Base-by-base conservation (phyloP, 1,284 basidiomycete genomes). In the Mycosarcoma maydis region DNA sequence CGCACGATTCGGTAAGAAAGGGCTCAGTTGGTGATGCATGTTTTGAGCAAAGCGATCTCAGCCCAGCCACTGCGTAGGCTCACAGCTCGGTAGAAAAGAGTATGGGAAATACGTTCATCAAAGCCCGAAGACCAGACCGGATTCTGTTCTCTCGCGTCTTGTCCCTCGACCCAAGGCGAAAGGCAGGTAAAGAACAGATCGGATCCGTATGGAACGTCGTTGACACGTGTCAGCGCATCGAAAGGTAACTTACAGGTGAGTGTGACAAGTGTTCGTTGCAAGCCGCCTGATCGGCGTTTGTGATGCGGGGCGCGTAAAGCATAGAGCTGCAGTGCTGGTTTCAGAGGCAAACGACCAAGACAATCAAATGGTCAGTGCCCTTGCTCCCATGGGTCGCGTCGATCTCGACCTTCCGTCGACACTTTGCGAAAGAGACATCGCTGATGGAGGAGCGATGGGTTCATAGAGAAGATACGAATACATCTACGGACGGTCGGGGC, bases 21-120 rank as follows among this genome's bases (percentile, higher is more conserved):
- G 67, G 67, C 67, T 70, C 67, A 70, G 67, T 70, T 70, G 67
- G 67, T 70, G 67, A 70, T 70, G 67, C 67, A 70, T 70, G 67
- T 65, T 65, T 56, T 60, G 67, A 70, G 67, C 67, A 60, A 54
- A 54, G 56, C 42, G 65, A 70, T 70, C 67, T 64, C 22, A 45
- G 67, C 67, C 67, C 67, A 53, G 67, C 67, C 67, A 70, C 60
- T 70, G 67, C 67, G 61, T 47, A 57, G 67, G 67, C 67, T 70
- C 67, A 70, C 67, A 57, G 67, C 67, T 70, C 67, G 67, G 53
- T 57, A 39, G 50, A 52, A 44, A 70, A 65, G 51, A 60, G 61
- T 65, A 65, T 65, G 67, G 67, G 57, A 61, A 45, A 70, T 65
- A 65, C 61, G 57, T 70, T 70, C 67, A 65, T 70, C 67, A 66